Percentiles rank a stretch among this genome's conserved stretches.
Conservation (phyloP, 2,329 filamentous ascomycete genomes). For the Coniochaeta sp. region DNA sequence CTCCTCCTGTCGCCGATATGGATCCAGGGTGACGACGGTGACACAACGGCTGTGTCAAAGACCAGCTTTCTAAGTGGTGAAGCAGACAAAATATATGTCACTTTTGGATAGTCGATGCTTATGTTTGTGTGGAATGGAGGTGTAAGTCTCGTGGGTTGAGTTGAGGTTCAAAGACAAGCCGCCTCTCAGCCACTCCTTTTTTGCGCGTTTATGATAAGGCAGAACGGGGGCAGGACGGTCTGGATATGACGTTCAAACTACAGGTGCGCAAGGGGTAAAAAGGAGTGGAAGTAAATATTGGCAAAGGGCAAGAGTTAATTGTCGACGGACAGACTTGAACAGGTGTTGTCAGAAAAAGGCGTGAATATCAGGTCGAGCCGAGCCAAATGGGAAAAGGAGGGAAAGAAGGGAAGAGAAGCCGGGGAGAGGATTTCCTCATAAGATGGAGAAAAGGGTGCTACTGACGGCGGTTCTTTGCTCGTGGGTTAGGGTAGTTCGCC, state of each 20-base stretch:
- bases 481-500: not conserved
- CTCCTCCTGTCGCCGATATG: constrained; percentile 4
- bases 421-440: not conserved
- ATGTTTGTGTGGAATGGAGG: not conserved
- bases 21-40: not conserved
- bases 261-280: not conserved
- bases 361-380: not conserved
- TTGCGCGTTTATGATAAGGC: not conserved
- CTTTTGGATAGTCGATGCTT: not conserved
- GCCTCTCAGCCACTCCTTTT: not conserved
- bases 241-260: not conserved
- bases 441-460: constrained; percentile 1
- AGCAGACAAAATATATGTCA: not conserved
- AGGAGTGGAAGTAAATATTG: not conserved
- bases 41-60: not conserved
- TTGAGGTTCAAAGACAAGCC: not conserved
- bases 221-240: too few relatives aligned
- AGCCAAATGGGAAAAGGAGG: not conserved
- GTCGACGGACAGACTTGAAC: not conserved
- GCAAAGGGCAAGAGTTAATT: not conserved
- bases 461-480: not conserved
- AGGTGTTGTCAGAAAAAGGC: not conserved
- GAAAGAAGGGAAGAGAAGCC: constrained; percentile 1
- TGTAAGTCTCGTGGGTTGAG: not conserved
- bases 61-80: too few relatives aligned